Evolutionary conservation across 306 rosid species (phyloP).

Genomic region (Vicia sativa): DNA sequence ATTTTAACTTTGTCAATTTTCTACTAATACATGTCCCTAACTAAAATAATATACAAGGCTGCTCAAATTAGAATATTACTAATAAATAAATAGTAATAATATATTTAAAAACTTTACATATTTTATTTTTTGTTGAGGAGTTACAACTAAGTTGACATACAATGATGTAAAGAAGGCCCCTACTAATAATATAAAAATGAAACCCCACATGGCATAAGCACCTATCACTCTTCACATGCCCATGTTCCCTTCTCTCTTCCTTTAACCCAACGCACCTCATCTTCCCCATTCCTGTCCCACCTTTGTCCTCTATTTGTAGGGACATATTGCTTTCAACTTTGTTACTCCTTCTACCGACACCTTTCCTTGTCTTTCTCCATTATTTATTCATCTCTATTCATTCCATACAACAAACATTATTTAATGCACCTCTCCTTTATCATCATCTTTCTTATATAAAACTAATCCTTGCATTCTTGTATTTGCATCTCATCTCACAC

Average conservation of each 20-base stretch:
- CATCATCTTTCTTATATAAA: conserved; percentile 36
- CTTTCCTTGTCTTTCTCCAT: conserved; percentile 73
- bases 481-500: not conserved
- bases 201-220: conserved; percentile 55
- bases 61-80: too few relatives aligned
- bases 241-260: conserved; percentile 49
- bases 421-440: conserved; percentile 13
- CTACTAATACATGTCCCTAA: too few relatives aligned
- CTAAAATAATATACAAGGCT: too few relatives aligned
- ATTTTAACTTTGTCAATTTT: too few relatives aligned
- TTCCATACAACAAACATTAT: not conserved
- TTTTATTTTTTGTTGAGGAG: not conserved
- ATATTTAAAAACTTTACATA: not conserved
- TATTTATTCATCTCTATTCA: conserved; percentile 51
- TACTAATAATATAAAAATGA: conserved; percentile 16
- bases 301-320: conserved; percentile 61
- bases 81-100: too few relatives aligned
- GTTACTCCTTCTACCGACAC: conserved; percentile 83
- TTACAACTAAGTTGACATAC: not conserved
- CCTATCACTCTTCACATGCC: conserved; percentile 58
- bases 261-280: conserved; percentile 53
- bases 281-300: conserved; percentile 69
- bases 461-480: conserved; percentile 24
- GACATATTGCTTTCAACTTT: conserved; percentile 69
- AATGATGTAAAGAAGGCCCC: conserved; percentile 2